Percentiles rank a stretch among this genome's conserved stretches.
These are phyloP conservation scores for Lecanicillium sp. DNA, from an alignment of 2,329 filamentous ascomycete species.

Conservation along the genomic window DNA sequence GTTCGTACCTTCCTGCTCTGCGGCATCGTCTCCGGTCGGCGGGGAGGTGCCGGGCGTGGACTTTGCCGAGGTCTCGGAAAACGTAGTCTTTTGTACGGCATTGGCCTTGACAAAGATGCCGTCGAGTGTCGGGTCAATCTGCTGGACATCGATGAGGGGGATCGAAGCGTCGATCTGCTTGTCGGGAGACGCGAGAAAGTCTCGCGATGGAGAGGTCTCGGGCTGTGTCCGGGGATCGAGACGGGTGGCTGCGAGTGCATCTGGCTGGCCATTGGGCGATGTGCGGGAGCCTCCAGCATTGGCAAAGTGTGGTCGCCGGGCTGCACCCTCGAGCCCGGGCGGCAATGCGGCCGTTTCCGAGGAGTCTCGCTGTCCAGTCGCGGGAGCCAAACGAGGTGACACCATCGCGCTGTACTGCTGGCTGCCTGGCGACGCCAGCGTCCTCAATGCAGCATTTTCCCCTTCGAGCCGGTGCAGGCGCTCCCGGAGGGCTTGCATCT, in stretches of 20 bases:
- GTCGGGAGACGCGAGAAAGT: slow-evolving; percentile 26
- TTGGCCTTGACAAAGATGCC: slow-evolving; percentile 49
- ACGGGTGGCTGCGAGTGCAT: slow-evolving; percentile 28
- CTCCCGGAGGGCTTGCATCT: slow-evolving; percentile 34
- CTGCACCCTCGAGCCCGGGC: slow-evolving; percentile 24
- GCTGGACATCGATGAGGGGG: slow-evolving; percentile 48
- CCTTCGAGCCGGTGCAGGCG: slow-evolving; percentile 27
- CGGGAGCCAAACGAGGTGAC: slow-evolving; percentile 15
- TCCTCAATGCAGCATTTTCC: slow-evolving; percentile 27
- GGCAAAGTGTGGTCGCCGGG: slow-evolving; percentile 25
- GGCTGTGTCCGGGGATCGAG: slow-evolving; percentile 38
- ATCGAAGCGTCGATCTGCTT: slow-evolving; percentile 24
- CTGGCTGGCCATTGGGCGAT: slow-evolving; percentile 26
- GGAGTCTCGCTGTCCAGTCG: slow-evolving; percentile 1
- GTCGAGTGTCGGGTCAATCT: slow-evolving; percentile 52
- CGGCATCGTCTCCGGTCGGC: slow-evolving; percentile 14
- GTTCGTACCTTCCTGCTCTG: slow-evolving; percentile 9
- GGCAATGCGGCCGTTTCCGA: slow-evolving; percentile 19
- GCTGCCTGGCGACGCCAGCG: slow-evolving; percentile 20
- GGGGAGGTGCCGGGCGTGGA: slow-evolving; percentile 21
- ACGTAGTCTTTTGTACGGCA: slow-evolving; percentile 45
- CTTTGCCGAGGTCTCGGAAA: slow-evolving; percentile 28
- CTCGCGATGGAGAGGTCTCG: slow-evolving; percentile 23
- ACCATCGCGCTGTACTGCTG: slow-evolving; percentile 20
- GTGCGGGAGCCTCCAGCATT: slow-evolving; percentile 23